Percentiles rank a stretch among this genome's conserved stretches.
Evolutionary conservation across 2,329 filamentous ascomycete species (phyloP).

Genomic region (Fusarium sp.): DNA sequence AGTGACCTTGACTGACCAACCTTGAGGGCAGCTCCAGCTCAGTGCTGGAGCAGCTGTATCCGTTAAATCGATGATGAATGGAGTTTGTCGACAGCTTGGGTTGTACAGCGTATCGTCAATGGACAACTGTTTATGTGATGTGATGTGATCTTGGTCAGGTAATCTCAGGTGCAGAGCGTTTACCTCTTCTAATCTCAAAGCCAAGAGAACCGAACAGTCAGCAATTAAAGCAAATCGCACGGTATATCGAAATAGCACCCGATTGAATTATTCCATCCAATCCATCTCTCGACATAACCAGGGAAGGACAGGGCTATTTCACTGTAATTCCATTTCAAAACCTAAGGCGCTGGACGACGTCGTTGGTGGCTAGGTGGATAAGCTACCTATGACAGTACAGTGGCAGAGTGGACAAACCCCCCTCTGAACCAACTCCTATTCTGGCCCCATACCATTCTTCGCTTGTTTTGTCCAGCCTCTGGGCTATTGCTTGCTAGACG

Average conservation of each 20-base stretch:
- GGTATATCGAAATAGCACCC: conserved; percentile 22
- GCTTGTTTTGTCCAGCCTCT: background rate
- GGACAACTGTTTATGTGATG: conserved; percentile 9
- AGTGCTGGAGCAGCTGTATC: background rate
- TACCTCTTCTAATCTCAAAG: background rate
- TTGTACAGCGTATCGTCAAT: conserved; percentile 17
- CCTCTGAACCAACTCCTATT: conserved; percentile 1
- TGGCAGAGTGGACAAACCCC: background rate
- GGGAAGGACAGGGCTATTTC: conserved; percentile 29
- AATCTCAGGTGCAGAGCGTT: conserved; percentile 5
- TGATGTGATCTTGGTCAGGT: conserved; percentile 19
- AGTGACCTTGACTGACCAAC: conserved; percentile 15
- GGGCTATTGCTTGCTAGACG: conserved; percentile 4
- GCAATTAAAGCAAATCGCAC: conserved; percentile 23
- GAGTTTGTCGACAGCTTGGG: background rate
- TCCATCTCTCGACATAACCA: conserved; percentile 4
- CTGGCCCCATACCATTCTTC: conserved; percentile 25
- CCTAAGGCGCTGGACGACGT: conserved; percentile 23
- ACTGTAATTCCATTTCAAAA: conserved; percentile 13
- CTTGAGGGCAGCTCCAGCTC: background rate
- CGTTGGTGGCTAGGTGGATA: conserved; percentile 30
- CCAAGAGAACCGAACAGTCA: conserved; percentile 17
- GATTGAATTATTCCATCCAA: conserved; percentile 26
- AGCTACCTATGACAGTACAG: background rate
- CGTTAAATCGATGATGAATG: conserved; percentile 13